phyloP scores from a whole-genome alignment of 1,284 basidiomycete species.

The Apiotrichum akiyoshidainum region DNA sequence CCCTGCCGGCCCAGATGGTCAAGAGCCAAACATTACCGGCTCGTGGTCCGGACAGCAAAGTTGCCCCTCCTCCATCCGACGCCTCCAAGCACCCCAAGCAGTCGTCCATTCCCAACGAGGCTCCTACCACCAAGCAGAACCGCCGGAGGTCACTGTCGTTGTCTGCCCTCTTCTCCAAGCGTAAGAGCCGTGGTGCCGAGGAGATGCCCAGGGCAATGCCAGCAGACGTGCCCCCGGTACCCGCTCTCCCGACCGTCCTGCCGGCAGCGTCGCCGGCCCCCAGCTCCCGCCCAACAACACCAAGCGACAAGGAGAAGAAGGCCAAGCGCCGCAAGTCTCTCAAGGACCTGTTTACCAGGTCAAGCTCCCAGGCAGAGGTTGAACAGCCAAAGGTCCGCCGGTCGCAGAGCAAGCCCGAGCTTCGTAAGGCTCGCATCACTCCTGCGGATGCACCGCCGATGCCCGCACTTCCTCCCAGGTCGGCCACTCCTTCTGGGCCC shows the following conservation, averaged over 20 bases:
- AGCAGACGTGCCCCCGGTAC: conserved; percentile 5
- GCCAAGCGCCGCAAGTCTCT: conserved; percentile 14
- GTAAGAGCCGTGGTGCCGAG: conserved; percentile 10
- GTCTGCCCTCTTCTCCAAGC: conserved; percentile 12
- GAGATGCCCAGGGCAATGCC: neutral
- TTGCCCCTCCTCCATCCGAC: no score
- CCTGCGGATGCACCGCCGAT: conserved; percentile 1
- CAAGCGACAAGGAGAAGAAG: conserved; percentile 5
- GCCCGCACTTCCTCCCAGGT: neutral
- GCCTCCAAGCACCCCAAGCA: neutral
- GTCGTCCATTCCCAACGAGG: neutral
- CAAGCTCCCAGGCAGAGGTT: neutral
- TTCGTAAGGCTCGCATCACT: conserved; percentile 3
- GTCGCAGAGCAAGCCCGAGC: conserved; percentile 19
- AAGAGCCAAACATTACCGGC: no score
- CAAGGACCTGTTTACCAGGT: conserved; percentile 17
- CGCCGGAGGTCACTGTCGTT: conserved; percentile 16
- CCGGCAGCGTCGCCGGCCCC: neutral
- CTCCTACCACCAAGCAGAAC: conserved; percentile 8
- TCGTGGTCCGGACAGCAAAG: no score
- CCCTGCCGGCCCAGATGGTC: no score
- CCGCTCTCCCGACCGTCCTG: neutral
- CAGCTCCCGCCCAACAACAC: neutral
- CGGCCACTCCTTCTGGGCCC: neutral
- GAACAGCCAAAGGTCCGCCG: conserved; percentile 12